Conservation (phyloP, 2,329 filamentous ascomycete species). For the Pseudogymnoascus sp. region DNA sequence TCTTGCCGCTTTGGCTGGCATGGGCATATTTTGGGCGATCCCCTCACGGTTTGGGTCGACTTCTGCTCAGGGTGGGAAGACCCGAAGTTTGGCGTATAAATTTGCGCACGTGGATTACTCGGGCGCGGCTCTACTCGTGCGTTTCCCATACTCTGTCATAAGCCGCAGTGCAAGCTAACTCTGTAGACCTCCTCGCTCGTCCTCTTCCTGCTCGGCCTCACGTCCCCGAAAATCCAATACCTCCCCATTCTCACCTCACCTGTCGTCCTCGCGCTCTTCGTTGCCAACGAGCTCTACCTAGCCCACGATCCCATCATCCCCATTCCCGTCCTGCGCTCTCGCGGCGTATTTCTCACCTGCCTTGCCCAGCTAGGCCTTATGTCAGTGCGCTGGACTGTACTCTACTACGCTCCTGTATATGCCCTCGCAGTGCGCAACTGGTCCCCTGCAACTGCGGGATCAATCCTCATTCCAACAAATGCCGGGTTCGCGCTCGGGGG, state of each 20-base stretch:
- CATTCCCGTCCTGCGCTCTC: constrained; percentile 59
- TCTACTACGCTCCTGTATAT: constrained; percentile 77
- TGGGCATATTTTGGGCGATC: constrained; percentile 58
- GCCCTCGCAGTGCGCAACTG: constrained; percentile 69
- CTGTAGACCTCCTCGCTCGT: constrained; percentile 56
- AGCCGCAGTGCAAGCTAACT: neutral
- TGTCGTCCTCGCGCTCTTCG: constrained; percentile 44
- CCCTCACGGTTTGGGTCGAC: constrained; percentile 40
- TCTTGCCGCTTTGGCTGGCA: constrained; percentile 52
- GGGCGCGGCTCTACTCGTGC: constrained; percentile 60
- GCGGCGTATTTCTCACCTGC: constrained; percentile 67
- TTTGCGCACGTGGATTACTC: constrained; percentile 67
- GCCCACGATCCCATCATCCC: constrained; percentile 70
- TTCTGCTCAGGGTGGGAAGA: constrained; percentile 30
- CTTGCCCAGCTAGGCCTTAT: constrained; percentile 70
- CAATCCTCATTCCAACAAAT: constrained; percentile 76
- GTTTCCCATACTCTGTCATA: constrained; percentile 17
- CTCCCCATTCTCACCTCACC: constrained; percentile 56
- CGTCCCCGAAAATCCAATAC: constrained; percentile 54
- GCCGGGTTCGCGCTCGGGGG: constrained; percentile 70
- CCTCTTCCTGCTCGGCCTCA: constrained; percentile 65
- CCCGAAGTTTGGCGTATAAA: constrained; percentile 41
- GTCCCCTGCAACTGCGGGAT: constrained; percentile 62
- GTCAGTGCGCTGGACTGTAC: constrained; percentile 71
- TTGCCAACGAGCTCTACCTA: constrained; percentile 56